Evolutionary conservation across 73 alveolate genomes (phyloP), one percentile per base, ranked within the genome.

Genomic region (Paramecium caudatum): DNA sequence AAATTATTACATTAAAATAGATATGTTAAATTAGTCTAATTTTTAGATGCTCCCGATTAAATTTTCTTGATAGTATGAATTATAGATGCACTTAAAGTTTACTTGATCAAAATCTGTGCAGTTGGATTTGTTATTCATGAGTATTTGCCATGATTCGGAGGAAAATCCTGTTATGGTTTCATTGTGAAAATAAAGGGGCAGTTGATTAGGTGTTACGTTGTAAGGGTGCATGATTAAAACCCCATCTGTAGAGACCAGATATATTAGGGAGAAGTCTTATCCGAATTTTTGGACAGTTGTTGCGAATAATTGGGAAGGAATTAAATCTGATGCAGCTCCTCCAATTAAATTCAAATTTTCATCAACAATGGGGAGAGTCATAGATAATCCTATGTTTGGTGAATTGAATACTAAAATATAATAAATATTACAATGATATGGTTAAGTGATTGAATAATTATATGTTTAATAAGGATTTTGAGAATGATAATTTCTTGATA

Each of bases 121-220:
- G 15, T 47, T 47, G 15, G 65, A 47, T 5, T 32, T 47, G 30
- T 16, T 47, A 32, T 2, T 47, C 15, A 47, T 8, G 5, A 47
- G 19, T 16, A 23, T 47, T 0, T 47, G 33, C 81, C 81, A 61
- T 19, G 16, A 36, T 2, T 61, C 81, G 10, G 2, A 3, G 10
- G 36, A 12, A 17, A 61, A 61, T 61, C 81, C 81, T 19, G 81
- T 61, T 16, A 61, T 61, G 2, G n/a, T 21, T 16, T 10, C 30
- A 61, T 61, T 61, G 23, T 61, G 30, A 13, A 61, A 61, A 61
- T 61, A 61, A 16, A 61, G n/a, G 12, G 81, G 81, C 30, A 61
- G 23, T 25, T 61, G 6, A 0, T 61, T 15, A 61, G 43, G 13
- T 61, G 46, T 61, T 2, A 61, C 30, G 1, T 61, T 61, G 2